These are phyloP conservation scores for Gossypium anomalum DNA, from an alignment of 345 rosid genomes.

Conservation along the genomic window DNA sequence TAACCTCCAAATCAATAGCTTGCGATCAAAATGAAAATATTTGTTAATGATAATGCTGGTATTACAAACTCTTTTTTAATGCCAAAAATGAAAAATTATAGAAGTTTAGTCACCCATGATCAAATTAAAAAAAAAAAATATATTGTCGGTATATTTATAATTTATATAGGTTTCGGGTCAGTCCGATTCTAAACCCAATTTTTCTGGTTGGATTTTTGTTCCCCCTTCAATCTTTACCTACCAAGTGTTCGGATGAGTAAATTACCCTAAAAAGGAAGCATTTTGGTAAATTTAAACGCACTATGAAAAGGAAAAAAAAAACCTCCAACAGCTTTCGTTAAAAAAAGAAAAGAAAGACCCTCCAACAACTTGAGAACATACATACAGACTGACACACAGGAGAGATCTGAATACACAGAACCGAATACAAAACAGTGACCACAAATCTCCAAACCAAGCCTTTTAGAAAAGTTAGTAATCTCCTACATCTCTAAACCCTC, in stretches of 20 bases:
- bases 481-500: background rate
- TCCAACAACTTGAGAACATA: background rate
- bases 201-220: background rate
- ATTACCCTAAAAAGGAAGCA: too few species aligned
- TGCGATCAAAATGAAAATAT: too few species aligned
- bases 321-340: too few species aligned
- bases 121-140: background rate
- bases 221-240: background rate
- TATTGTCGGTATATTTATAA: background rate
- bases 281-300: too few species aligned
- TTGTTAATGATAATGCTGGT: too few species aligned
- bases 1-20: too few species aligned
- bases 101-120: too few species aligned
- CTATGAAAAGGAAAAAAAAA: too few species aligned
- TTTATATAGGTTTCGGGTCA: background rate
- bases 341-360: too few species aligned
- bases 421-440: background rate
- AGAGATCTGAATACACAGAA: background rate
- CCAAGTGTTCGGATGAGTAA: background rate
- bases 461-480: background rate
- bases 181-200: background rate
- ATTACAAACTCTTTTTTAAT: too few species aligned
- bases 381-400: background rate
- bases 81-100: too few species aligned
- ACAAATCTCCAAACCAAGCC: background rate